Conservation (phyloP, 2,329 filamentous ascomycete genomes). For the Tolypocladium pustulatum region DNA sequence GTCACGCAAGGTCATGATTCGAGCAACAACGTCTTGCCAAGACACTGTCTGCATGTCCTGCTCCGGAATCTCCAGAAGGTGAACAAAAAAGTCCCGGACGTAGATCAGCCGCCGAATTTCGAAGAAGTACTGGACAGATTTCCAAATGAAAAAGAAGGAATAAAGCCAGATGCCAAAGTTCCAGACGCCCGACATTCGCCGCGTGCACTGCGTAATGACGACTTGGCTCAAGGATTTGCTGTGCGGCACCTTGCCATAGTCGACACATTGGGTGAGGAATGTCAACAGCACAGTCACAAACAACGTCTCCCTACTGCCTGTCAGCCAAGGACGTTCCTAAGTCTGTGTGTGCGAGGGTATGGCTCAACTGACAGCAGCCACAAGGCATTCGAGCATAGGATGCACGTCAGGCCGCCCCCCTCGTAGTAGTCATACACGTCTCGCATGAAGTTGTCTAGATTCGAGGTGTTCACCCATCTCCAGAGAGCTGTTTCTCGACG, state of each 20-base stretch:
- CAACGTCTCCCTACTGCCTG: conserved; percentile 51
- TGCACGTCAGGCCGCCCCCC: conserved; percentile 76
- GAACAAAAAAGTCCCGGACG: conserved; percentile 76
- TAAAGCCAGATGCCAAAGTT: conserved; percentile 77
- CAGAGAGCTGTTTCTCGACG: conserved; percentile 70
- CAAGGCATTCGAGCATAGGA: conserved; percentile 60
- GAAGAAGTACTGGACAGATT: conserved; percentile 61
- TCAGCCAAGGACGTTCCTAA: not conserved
- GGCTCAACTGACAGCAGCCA: conserved; percentile 54
- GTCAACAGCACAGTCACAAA: conserved; percentile 78
- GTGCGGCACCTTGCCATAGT: conserved; percentile 65
- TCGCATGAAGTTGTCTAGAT: conserved; percentile 77
- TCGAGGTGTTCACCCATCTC: conserved; percentile 86
- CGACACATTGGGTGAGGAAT: conserved; percentile 75
- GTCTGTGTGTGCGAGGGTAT: not conserved
- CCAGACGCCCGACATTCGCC: conserved; percentile 62
- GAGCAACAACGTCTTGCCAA: conserved; percentile 82
- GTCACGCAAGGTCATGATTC: conserved; percentile 75
- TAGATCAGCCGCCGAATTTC: conserved; percentile 64
- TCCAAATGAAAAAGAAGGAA: conserved; percentile 76
- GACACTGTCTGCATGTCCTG: conserved; percentile 89
- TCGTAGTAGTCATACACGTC: conserved; percentile 81
- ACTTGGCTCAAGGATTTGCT: conserved; percentile 46
- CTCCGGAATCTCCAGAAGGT: conserved; percentile 71
- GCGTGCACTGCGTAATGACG: conserved; percentile 63